Conservation (phyloP, 257 asterid genomes). For the Anisodus acutangulus region DNA sequence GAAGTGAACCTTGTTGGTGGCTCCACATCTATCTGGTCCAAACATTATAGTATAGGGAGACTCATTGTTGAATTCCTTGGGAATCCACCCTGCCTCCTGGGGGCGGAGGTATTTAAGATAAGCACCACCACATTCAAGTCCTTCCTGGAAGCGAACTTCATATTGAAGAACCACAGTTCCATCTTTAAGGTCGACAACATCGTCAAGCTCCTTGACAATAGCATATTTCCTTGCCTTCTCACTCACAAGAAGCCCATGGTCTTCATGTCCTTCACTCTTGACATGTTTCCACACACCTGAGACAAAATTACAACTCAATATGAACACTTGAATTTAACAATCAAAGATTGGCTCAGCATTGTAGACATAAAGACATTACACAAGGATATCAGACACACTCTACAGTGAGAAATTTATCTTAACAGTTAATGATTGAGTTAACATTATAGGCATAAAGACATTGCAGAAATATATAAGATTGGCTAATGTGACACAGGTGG, state of each 20-base stretch:
- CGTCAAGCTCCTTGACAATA: conserved; percentile 80
- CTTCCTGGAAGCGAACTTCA: conserved; percentile 91
- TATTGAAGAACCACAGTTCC: conserved; percentile 80
- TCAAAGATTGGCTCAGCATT: not conserved
- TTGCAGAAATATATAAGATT: not conserved
- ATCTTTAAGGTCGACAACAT: conserved; percentile 66
- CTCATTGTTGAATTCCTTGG: conserved; percentile 83
- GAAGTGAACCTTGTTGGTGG: conserved; percentile 95
- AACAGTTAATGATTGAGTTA: not conserved
- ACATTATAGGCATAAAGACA: not conserved
- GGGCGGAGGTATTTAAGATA: conserved; percentile 93
- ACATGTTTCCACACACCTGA: conserved; percentile 91
- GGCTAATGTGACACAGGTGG: not conserved
- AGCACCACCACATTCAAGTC: conserved; percentile 99
- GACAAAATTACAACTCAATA: not conserved
- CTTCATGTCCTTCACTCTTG: conserved; percentile 97
- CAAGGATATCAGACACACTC: not conserved
- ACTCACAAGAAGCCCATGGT: conserved; percentile 88
- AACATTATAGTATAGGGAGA: conserved; percentile 97
- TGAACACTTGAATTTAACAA: not conserved
- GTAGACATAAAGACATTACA: not conserved
- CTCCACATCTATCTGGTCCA: conserved; percentile 97
- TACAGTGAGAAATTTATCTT: not conserved
- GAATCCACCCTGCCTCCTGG: conserved; percentile 82
- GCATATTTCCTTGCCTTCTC: conserved; percentile 87